Base-by-base conservation (phyloP, 768 basidiomycete genomes). In the Wakefieldia striispora region DNA sequence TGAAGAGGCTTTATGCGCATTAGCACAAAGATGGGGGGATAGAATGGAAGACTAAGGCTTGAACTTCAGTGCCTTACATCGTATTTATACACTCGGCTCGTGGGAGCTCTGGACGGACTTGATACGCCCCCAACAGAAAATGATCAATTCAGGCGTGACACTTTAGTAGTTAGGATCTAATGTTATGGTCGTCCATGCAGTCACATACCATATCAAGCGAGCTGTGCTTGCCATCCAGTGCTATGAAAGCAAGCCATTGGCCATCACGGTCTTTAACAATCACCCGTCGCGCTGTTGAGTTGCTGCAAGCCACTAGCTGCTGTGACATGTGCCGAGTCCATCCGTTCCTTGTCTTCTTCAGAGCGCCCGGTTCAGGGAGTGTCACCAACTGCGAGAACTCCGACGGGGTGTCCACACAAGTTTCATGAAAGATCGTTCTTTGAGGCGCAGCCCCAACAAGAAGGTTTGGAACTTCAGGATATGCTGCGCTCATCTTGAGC, bases 381-480 rank as follows among this genome's bases (percentile, higher is more conserved):
- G 20, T 52, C n/a, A 53, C 12, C 11, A 21, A 34, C 10, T 14
- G 12, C 11, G 29, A 29, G 29, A 13, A 29, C 2, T 29, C 26
- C 26, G 13, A 6, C 3, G 13, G 13, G 29, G 13, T 1, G 13
- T 11, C 12, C 29, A 13, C 13, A 29, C 29, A 29, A 29, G 12
- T 10, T 12, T 13, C 13, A 51, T 21, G 27, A 59, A 43, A 2
- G 57, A 59, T 23, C 49, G 36, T 47, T 75, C 33, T 38, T 56
- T 56, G 51, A 62, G 47, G 21, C 50, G 49, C 16, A 60, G 23
- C 9, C 57, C 49, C 34, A 62, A 24, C 16, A 23, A 44, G 27
- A 49, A 40, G 6, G 12, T 19, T 6, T 53, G 38, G 31, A n/a
- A 57, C 8, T 5, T 26, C 23, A 20, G 58, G 58, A 27, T 51